Conservation (phyloP, 2,329 filamentous ascomycete genomes). For the Leptographium wingfieldii region DNA sequence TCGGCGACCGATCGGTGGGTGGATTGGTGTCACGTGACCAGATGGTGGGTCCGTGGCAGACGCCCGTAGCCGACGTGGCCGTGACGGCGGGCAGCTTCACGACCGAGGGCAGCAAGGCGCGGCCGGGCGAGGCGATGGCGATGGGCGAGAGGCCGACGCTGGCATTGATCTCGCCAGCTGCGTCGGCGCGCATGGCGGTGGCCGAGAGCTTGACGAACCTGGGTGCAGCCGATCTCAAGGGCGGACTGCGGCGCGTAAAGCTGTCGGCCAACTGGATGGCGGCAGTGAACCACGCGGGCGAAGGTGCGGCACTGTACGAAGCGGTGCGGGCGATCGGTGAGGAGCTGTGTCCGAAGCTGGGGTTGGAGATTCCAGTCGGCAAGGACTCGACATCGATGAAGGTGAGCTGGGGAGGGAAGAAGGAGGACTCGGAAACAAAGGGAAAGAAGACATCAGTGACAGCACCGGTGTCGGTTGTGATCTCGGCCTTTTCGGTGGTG, state of each 20-base stretch:
- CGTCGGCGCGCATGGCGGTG: conserved; percentile 93
- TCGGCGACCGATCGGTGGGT: conserved; percentile 83
- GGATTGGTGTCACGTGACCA: conserved; percentile 83
- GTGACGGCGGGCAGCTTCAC: conserved; percentile 78
- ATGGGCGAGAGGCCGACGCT: conserved; percentile 89
- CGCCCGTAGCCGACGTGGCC: conserved; percentile 83
- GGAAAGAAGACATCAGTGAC: conserved; percentile 72
- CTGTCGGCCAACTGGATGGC: conserved; percentile 99
- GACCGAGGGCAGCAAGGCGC: conserved; percentile 50
- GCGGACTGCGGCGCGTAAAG: conserved; percentile 64
- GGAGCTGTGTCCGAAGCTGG: conserved; percentile 81
- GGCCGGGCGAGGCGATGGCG: conserved; percentile 88
- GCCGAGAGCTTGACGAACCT: conserved; percentile 90
- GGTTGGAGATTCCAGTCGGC: conserved; percentile 86
- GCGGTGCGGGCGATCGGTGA: conserved; percentile 88
- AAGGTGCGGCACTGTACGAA: conserved; percentile 85
- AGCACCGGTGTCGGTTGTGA: conserved; percentile 79
- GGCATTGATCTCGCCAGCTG: conserved; percentile 77
- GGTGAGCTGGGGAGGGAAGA: conserved; percentile 71
- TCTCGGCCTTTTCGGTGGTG: conserved; percentile 81
- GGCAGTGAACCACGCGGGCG: conserved; percentile 82
- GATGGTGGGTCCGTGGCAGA: conserved; percentile 94
- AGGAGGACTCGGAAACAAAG: conserved; percentile 27
- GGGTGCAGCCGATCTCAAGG: conserved; percentile 54
- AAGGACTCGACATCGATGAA: conserved; percentile 99